A percentile compares a stretch with the other conserved stretches of the same genome.
phyloP scores from a whole-genome alignment of 1,139 yeast genomes.

The Kodamaea plutei region DNA sequence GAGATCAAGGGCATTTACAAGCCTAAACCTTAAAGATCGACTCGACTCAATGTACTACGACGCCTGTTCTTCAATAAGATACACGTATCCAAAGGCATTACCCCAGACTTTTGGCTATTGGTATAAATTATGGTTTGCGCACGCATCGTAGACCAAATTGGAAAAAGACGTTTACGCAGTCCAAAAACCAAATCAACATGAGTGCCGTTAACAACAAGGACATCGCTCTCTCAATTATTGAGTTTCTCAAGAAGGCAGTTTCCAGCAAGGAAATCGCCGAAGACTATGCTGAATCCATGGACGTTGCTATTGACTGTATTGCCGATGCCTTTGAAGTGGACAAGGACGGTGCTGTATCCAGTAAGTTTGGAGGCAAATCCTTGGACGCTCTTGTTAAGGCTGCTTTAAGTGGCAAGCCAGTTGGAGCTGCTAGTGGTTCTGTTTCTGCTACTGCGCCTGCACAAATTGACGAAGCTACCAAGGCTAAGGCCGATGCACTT shows the following conservation, averaged over 20 bases:
- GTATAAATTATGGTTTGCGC: too few species aligned
- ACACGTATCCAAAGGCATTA: too few species aligned
- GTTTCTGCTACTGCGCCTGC: slow-evolving; percentile 18
- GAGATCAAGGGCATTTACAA: too few species aligned
- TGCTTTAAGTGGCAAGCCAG: slow-evolving; percentile 12
- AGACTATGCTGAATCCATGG: slow-evolving; percentile 87
- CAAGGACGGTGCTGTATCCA: slow-evolving; percentile 28
- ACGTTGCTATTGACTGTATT: slow-evolving; percentile 90
- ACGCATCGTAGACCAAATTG: too few species aligned
- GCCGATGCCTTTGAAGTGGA: slow-evolving; percentile 81
- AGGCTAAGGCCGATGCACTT: slow-evolving; percentile 74
- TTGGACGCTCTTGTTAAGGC: slow-evolving; percentile 44
- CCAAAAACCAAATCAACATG: too few species aligned
- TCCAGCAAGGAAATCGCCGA: slow-evolving; percentile 62
- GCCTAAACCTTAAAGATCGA: too few species aligned
- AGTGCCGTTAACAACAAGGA: slow-evolving; percentile 48
- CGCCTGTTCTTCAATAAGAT: too few species aligned
- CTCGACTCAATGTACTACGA: too few species aligned
- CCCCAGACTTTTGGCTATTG: too few species aligned
- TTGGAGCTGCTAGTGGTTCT: slow-evolving; percentile 18
- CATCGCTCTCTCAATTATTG: slow-evolving; percentile 70
- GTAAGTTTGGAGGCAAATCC: slow-evolving; percentile 41
- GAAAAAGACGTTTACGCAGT: too few species aligned
- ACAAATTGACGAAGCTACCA: slow-evolving; percentile 51
- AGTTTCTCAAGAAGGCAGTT: slow-evolving; percentile 62